A percentile compares a stretch with the other conserved stretches of the same genome.
Evolutionary conservation across 2,329 filamentous ascomycete species (phyloP).

Genomic region (Ceratocystis papillata): DNA sequence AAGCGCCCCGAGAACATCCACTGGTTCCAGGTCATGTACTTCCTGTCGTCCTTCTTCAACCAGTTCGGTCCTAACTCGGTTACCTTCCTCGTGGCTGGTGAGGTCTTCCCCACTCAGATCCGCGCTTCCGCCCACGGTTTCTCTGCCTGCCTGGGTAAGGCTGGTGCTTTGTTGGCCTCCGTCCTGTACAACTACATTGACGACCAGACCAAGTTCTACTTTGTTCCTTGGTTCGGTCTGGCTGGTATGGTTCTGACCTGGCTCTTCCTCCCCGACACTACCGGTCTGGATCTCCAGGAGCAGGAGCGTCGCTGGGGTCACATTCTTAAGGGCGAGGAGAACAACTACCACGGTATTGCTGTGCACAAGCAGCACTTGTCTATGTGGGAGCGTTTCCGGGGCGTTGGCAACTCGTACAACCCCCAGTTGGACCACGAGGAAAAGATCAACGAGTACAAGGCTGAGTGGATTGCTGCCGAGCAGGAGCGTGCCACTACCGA

Average conservation of each 20-base stretch:
- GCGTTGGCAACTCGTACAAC: constrained; percentile 72
- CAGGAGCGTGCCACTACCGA: constrained; percentile 41
- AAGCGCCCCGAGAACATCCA: constrained; percentile 59
- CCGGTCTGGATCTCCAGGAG: constrained; percentile 90
- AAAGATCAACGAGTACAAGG: constrained; percentile 72
- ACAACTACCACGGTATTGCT: constrained; percentile 87
- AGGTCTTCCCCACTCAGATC: constrained; percentile 91
- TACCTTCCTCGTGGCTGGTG: constrained; percentile 89
- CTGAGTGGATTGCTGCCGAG: constrained; percentile 49
- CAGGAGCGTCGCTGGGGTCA: constrained; percentile 89
- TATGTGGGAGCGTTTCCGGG: constrained; percentile 72
- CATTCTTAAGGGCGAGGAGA: constrained; percentile 63
- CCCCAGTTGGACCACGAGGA: constrained; percentile 70
- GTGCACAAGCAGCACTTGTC: constrained; percentile 83
- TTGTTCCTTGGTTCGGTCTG: constrained; percentile 93
- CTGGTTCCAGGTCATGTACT: constrained; percentile 97
- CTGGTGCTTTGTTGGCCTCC: constrained; percentile 74
- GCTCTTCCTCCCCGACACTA: constrained; percentile 90
- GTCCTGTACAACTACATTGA: constrained; percentile 93
- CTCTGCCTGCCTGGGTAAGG: constrained; percentile 82
- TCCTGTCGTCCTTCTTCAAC: constrained; percentile 96
- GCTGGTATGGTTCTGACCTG: constrained; percentile 72
- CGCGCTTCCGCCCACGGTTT: constrained; percentile 91
- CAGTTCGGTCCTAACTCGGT: constrained; percentile 95
- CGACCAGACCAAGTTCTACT: constrained; percentile 72